Evolutionary conservation across 306 rosid genomes (phyloP).

Genomic region (Acacia melanoxylon): DNA sequence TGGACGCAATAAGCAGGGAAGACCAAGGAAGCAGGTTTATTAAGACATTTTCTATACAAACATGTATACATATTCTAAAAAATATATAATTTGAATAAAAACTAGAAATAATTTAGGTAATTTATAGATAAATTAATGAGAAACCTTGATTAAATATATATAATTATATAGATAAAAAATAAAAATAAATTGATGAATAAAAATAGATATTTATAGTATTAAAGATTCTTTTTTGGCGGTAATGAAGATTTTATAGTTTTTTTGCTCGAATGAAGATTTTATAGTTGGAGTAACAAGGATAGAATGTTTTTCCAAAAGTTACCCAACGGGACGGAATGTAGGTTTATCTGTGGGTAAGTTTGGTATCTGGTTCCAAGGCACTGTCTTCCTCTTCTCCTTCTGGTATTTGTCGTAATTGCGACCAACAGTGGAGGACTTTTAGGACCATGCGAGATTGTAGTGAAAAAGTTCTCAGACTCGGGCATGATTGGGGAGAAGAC

Average conservation of each 20-base stretch:
- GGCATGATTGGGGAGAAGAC: background rate
- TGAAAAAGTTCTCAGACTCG: background rate
- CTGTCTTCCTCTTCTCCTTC: background rate
- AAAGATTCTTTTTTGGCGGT: background rate
- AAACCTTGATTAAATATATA: background rate
- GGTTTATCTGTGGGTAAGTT: background rate
- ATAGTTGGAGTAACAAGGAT: background rate
- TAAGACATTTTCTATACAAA: no score
- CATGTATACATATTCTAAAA: background rate
- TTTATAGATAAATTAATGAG: background rate
- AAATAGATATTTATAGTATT: background rate
- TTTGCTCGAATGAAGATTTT: background rate
- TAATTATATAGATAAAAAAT: background rate
- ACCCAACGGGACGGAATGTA: background rate
- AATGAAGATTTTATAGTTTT: background rate
- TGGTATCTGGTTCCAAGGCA: background rate
- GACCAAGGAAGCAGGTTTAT: no score
- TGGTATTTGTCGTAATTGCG: background rate
- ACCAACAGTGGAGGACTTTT: background rate
- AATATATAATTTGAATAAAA: background rate
- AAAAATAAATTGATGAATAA: background rate
- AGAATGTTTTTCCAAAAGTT: background rate
- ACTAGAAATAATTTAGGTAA: background rate
- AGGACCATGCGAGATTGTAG: background rate
- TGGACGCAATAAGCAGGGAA: no score